Evolutionary conservation across 2,329 filamentous ascomycete genomes (phyloP).

Genomic region (Graphilbum ipis-grandicollis): DNA sequence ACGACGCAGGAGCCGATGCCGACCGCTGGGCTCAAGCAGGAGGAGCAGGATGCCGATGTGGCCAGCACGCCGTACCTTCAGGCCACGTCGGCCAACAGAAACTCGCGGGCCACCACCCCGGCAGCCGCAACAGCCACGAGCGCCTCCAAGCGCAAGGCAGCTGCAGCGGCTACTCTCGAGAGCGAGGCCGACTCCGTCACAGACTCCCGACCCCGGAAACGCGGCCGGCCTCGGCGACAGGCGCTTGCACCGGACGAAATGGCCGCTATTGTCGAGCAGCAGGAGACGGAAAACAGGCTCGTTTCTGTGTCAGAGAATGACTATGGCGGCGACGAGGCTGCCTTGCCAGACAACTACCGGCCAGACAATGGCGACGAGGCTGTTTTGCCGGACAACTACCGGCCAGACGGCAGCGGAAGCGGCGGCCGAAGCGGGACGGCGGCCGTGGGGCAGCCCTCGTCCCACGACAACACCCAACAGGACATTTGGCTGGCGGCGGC

Average conservation of each 20-base stretch:
- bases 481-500: not conserved
- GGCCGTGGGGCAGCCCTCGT: not conserved
- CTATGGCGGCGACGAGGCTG: not conserved
- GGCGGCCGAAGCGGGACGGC: not conserved
- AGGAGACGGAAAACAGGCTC: not conserved
- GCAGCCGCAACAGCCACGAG: not conserved
- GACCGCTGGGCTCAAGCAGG: slow-evolving; percentile 17
- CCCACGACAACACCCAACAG: not conserved
- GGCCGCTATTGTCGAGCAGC: slow-evolving; percentile 11
- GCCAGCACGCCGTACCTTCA: slow-evolving; percentile 8
- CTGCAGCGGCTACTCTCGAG: not conserved
- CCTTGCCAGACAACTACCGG: not conserved
- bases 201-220: slow-evolving; percentile 13
- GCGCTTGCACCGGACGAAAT: slow-evolving; percentile 11
- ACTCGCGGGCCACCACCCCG: not conserved
- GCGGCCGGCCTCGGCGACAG: slow-evolving; percentile 15
- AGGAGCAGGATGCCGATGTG: slow-evolving; percentile 8
- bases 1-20: too few relatives aligned
- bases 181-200: slow-evolving; percentile 4
- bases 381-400: not conserved
- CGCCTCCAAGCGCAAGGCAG: not conserved
- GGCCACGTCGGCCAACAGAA: slow-evolving; percentile 1
- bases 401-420: not conserved
- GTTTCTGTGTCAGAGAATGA: not conserved
- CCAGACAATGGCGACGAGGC: not conserved